Evolutionary conservation across 1,284 basidiomycete species (phyloP).

Genomic region (Puccinia horiana): DNA sequence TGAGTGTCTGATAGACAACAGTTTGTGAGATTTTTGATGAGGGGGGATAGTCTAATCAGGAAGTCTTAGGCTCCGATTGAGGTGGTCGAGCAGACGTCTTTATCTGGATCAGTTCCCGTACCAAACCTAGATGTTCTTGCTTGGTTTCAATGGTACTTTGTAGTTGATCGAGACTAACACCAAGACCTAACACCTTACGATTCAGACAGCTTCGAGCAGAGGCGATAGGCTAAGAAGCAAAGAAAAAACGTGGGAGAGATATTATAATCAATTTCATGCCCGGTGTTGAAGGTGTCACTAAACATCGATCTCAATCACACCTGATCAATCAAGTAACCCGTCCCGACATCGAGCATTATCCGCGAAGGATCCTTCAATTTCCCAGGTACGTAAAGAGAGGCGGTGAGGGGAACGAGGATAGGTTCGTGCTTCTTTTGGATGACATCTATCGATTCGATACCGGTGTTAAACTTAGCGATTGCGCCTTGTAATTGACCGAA

Average conservation of each 20-base stretch:
- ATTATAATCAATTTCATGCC: background rate
- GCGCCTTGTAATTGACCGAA: constrained; percentile 77
- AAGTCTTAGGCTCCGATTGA: constrained; percentile 13
- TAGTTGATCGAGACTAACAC: constrained; percentile 38
- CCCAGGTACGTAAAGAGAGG: constrained; percentile 91
- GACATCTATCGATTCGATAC: constrained; percentile 78
- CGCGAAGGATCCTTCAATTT: constrained; percentile 78
- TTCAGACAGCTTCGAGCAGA: constrained; percentile 41
- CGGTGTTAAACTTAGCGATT: constrained; percentile 85
- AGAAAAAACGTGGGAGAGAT: background rate
- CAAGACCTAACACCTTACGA: constrained; percentile 31
- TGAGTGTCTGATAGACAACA: too few species aligned
- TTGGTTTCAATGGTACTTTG: constrained; percentile 46
- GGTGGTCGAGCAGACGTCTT: constrained; percentile 30
- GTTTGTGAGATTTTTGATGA: too few species aligned
- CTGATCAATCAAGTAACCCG: constrained; percentile 95
- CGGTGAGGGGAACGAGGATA: constrained; percentile 86
- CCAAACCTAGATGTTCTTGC: constrained; percentile 40
- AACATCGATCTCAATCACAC: constrained; percentile 61
- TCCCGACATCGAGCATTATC: constrained; percentile 92
- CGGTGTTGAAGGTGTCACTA: background rate
- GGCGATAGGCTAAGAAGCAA: constrained; percentile 12
- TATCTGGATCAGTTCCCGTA: constrained; percentile 34
- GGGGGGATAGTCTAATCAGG: background rate
- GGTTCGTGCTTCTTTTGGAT: constrained; percentile 71